Base-by-base conservation (phyloP, 2,329 filamentous ascomycete genomes). In the Aquanectria penicillioides region DNA sequence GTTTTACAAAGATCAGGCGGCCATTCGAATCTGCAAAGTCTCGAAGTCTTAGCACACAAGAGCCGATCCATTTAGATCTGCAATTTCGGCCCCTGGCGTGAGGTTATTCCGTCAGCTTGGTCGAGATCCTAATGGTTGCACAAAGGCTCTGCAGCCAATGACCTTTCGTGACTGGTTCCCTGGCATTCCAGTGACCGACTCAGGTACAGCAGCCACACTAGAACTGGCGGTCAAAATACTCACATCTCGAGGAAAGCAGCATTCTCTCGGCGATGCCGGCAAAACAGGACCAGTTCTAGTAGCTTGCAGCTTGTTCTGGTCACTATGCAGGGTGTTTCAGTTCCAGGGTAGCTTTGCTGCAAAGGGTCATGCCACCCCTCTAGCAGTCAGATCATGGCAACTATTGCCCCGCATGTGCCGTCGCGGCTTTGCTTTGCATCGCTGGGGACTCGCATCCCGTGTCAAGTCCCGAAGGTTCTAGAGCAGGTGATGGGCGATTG, bases 1-100 rank as follows among this genome's bases (percentile, higher is more conserved):
- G 5, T 91, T 91, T 68, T 91, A 89, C 74, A 81, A 78, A 61
- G 83, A 86, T 54, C 64, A 75, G n/a, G 83, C 85, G 4, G 82
- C 83, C 5, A 88, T 90, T 61, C 82, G 83, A 63, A 84, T 90
- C 15, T 77, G 69, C 58, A 73, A 63, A 56, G 68, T 76, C 15
- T 73, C 64, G 5, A 71, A 51, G 49, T 48, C 55, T 20, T 70
- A 48, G 62, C 53, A n/a, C n/a, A n/a, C 58, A 15, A 34, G 29
- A 29, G 20, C 34, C 26, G 49, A 57, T 59, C 28, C 20, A 34
- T 37, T 41, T 33, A 22, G 48, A 36, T 18, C 11, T 36, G 8
- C n/a, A 41, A 58, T 15, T 8, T 41, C 44, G n/a, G 31, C n/a
- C 46, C 37, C 17, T 36, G 23, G 15, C 22, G 18, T 28, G 23